Evolutionary conservation across 2,329 filamentous ascomycete species (phyloP), one percentile per base, ranked within the genome.

Genomic region (Colletotrichum viniferum): DNA sequence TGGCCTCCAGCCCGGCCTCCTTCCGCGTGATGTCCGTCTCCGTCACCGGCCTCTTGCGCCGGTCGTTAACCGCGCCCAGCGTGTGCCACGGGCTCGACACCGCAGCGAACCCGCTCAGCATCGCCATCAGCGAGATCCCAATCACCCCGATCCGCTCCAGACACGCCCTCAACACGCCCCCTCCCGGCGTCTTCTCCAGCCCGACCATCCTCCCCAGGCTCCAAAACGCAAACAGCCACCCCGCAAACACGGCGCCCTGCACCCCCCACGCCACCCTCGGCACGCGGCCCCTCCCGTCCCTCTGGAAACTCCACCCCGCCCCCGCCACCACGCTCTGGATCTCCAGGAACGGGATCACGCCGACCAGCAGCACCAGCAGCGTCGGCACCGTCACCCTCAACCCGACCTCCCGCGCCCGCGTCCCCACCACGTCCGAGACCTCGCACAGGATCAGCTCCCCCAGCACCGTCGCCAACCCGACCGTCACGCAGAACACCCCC

Each of bases 61-160:
- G 83, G 12, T 84, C 81, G 61, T 91, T 86, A 52, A 90, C 90
- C 34, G 92, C 91, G 28, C 92, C 90, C 84, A 97, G 95, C 1
- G 92, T 95, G 81, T 97, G 94, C 95, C 95, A 98, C 2, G 96
- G 92, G 2, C 94, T 94, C 28, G 94, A 96, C 38, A 97, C 94
- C n/a, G 95, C 95, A 7, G 95, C 95, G 80, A 97, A 98, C 0
- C 95, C 95, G 8, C 95, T 95, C n/a, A 98, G 87, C 16, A 96
- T 89, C 18, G 95, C 95, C 95, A 98, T 97, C 69, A 97, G 85
- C 63, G 94, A 93, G 71, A 97, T 95, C 5, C 95, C 95, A 77
- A 97, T 95, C 55, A 98, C 93, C 14, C 95, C 95, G 30, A 98
- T 92, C 60, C 95, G 85, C 82, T 93, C 91, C 43, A 93, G 85